Percentiles rank a stretch among this genome's conserved stretches.
Evolutionary conservation across 129 eudicot species (phyloP).

Genomic region (Chrysanthemum makinoi): DNA sequence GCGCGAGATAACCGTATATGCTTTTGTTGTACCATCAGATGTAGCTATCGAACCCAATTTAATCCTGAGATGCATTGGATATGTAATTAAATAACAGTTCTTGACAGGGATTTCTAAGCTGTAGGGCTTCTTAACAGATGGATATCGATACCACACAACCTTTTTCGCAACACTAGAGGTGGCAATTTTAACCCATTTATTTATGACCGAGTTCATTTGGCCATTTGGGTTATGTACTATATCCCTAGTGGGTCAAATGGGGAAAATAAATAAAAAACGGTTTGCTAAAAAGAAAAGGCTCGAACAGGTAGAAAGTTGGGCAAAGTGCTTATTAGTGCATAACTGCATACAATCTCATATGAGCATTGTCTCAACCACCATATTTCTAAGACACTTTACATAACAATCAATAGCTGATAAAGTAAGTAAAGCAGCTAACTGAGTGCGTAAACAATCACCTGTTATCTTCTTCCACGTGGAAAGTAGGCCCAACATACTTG

Average conservation of each 20-base stretch:
- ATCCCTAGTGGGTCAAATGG: conserved; percentile 7
- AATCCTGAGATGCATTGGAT: conserved; percentile 92
- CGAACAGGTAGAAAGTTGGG: not conserved
- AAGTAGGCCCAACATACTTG: conserved; percentile 73
- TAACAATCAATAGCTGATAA: not conserved
- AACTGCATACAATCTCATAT: not conserved
- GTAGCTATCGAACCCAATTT: conserved; percentile 94
- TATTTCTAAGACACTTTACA: conserved; percentile 11
- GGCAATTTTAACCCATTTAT: conserved; percentile 2
- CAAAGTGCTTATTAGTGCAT: not conserved
- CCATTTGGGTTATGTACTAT: not conserved
- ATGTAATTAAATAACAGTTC: conserved; percentile 49
- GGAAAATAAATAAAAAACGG: not conserved
- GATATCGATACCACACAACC: conserved; percentile 26
- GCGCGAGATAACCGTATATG: conserved; percentile 75
- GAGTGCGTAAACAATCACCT: conserved; percentile 46
- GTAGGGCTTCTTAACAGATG: conserved; percentile 27
- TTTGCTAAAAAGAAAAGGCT: not conserved
- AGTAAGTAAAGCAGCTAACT: not conserved
- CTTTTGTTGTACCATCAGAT: conserved; percentile 83
- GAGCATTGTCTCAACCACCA: conserved; percentile 11
- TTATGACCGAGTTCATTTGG: not conserved
- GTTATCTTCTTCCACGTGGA: conserved; percentile 48
- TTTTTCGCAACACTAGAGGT: not conserved
- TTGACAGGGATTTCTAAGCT: conserved; percentile 30